phyloP scores from a whole-genome alignment of 305 asterid genomes.

The Fraxinus sp. region DNA sequence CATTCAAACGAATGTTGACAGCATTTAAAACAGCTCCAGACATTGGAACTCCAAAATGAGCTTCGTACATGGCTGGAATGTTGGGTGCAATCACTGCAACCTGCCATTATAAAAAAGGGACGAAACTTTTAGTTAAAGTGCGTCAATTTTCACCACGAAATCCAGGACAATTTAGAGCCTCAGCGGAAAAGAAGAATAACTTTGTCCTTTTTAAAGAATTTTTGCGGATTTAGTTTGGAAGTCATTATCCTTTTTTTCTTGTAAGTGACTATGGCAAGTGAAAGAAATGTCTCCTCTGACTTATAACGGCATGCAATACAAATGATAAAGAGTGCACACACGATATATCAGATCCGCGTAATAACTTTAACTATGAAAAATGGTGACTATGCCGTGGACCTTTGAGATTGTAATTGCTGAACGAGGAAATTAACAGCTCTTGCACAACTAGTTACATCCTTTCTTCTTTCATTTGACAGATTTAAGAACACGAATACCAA shows the following conservation, averaged over 20 bases:
- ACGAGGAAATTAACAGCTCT: background rate
- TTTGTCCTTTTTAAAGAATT: background rate
- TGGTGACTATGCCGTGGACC: background rate
- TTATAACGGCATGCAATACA: background rate
- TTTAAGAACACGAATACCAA: background rate
- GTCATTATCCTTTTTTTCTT: background rate
- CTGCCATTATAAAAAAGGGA: constrained; percentile 37
- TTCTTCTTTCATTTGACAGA: background rate
- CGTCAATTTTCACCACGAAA: background rate
- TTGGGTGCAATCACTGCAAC: constrained; percentile 96
- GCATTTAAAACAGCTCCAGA: constrained; percentile 90
- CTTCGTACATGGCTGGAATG: constrained; percentile 84
- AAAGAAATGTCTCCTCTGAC: background rate
- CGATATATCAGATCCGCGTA: background rate
- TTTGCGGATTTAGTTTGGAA: background rate
- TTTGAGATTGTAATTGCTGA: background rate
- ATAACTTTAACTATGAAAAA: background rate
- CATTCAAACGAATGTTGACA: constrained; percentile 82
- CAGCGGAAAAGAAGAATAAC: background rate
- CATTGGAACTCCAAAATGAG: constrained; percentile 94
- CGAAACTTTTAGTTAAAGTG: constrained; percentile 2
- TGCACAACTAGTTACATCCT: background rate
- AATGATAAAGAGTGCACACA: background rate
- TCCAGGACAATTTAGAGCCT: background rate
- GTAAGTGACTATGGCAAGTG: background rate